These are phyloP conservation scores for Glycine soja DNA, from an alignment of 306 rosid species.

Conservation along the genomic window DNA sequence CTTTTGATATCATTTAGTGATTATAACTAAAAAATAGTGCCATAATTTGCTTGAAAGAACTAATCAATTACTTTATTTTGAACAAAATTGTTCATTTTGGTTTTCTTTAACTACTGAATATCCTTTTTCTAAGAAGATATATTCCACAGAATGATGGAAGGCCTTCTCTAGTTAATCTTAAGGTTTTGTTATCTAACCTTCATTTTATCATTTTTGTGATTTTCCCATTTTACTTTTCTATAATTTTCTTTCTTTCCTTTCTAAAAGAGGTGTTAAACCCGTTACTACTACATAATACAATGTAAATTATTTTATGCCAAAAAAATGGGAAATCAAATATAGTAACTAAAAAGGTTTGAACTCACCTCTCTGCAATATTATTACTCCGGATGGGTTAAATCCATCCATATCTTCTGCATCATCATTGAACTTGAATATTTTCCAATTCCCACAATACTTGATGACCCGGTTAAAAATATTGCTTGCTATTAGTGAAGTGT, in stretches of 20 bases:
- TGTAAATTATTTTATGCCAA: background rate
- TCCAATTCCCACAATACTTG: too few species aligned
- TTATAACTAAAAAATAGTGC: background rate
- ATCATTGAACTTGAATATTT: conserved; percentile 65
- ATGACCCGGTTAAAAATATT: too few species aligned
- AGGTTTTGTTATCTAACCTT: background rate
- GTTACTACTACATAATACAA: background rate
- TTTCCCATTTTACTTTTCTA: background rate
- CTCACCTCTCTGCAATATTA: too few species aligned
- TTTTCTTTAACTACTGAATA: too few species aligned
- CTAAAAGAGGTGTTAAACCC: background rate
- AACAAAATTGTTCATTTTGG: too few species aligned
- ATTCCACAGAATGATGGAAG: too few species aligned
- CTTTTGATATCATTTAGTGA: background rate
- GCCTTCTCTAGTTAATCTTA: background rate
- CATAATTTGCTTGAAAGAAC: background rate
- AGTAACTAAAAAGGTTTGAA: conserved; percentile 26
- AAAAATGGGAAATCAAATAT: background rate
- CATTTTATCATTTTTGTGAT: background rate
- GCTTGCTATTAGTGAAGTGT: too few species aligned
- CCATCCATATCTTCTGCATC: conserved; percentile 89
- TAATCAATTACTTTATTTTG: background rate
- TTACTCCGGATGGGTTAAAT: conserved; percentile 87
- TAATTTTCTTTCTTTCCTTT: background rate
- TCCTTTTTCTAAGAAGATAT: too few species aligned